phyloP scores from a whole-genome alignment of 495 filamentous ascomycete genomes.

The Endocarpon pusillum region DNA sequence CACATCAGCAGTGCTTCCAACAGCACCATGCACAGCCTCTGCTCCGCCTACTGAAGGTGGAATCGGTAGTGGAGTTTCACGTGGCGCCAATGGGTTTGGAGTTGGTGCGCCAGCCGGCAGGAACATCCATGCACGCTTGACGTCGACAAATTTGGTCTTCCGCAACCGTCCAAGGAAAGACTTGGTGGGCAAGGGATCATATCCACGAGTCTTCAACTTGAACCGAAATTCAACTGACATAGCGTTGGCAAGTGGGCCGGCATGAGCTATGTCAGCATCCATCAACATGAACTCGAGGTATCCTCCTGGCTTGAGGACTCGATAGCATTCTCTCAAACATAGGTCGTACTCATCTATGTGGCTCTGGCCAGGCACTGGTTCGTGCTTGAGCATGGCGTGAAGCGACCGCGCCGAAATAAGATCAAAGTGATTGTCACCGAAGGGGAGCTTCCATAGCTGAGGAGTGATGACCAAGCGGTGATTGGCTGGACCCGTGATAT shows the following conservation, averaged over 20 bases:
- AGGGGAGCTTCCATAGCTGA: slow-evolving; percentile 65
- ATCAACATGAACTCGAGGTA: slow-evolving; percentile 80
- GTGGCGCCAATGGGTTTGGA: slow-evolving; percentile 20
- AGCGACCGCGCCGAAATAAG: slow-evolving; percentile 83
- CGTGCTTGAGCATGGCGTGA: slow-evolving; percentile 58
- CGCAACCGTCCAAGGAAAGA: slow-evolving; percentile 58
- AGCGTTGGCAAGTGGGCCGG: slow-evolving; percentile 59
- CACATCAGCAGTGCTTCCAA: slow-evolving; percentile 56
- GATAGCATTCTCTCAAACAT: slow-evolving; percentile 69
- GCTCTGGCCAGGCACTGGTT: slow-evolving; percentile 31
- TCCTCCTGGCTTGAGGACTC: slow-evolving; percentile 81
- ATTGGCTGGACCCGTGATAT: slow-evolving; percentile 67
- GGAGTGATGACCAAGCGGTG: slow-evolving; percentile 65
- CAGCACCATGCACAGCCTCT: slow-evolving; percentile 45
- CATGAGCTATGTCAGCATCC: slow-evolving; percentile 74
- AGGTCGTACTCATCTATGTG: slow-evolving; percentile 73
- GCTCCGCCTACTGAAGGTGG: slow-evolving; percentile 34
- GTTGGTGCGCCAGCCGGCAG: slow-evolving; percentile 65
- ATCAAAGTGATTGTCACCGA: slow-evolving; percentile 77
- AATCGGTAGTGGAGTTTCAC: slow-evolving; percentile 35
- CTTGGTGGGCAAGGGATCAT: slow-evolving; percentile 72
- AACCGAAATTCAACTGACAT: slow-evolving; percentile 78
- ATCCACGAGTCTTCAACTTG: slow-evolving; percentile 69
- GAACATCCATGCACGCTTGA: slow-evolving; percentile 80
- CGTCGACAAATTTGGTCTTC: slow-evolving; percentile 52